Evolutionary conservation across 768 basidiomycete genomes (phyloP).

Genomic region (Phanerodontia chrysosporium): DNA sequence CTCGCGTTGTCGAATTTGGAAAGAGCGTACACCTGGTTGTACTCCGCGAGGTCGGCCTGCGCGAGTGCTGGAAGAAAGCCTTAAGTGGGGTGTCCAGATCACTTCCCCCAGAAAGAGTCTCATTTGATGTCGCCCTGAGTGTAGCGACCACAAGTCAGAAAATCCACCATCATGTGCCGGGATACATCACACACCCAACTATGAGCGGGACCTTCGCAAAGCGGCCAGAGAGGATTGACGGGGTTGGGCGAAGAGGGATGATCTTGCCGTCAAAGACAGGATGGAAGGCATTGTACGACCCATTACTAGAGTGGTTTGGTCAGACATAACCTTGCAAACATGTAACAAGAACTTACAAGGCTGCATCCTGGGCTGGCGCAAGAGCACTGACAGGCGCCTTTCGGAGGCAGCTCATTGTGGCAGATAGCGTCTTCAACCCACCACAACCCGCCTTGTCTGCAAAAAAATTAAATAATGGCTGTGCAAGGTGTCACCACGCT

Average conservation of each 20-base stretch:
- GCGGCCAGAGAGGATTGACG: slow-evolving; percentile 38
- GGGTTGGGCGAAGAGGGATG: slow-evolving; percentile 47
- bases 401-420: slow-evolving; percentile 44
- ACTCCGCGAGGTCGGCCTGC: slow-evolving; percentile 32
- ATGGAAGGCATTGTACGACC: slow-evolving; percentile 43
- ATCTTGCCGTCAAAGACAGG: slow-evolving; percentile 54
- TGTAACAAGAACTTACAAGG: slow-evolving; percentile 39
- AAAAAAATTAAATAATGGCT: slow-evolving; percentile 54
- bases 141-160: not conserved
- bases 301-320: slow-evolving; percentile 26
- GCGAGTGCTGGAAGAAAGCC: slow-evolving; percentile 41
- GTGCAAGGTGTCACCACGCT: not conserved
- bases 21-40: slow-evolving; percentile 39
- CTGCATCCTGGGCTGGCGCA: slow-evolving; percentile 51
- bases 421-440: slow-evolving; percentile 24
- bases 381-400: slow-evolving; percentile 47
- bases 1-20: slow-evolving; percentile 38
- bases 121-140: slow-evolving; percentile 53
- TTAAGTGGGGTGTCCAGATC: slow-evolving; percentile 35
- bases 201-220: slow-evolving; percentile 53
- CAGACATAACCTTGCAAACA: not conserved
- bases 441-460: slow-evolving; percentile 48
- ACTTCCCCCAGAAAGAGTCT: slow-evolving; percentile 43
- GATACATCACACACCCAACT: slow-evolving; percentile 41
- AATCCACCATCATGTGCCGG: not conserved